Base-by-base conservation (phyloP, 2,329 filamentous ascomycete species). In the Arthrobotrys sphaeroides region DNA sequence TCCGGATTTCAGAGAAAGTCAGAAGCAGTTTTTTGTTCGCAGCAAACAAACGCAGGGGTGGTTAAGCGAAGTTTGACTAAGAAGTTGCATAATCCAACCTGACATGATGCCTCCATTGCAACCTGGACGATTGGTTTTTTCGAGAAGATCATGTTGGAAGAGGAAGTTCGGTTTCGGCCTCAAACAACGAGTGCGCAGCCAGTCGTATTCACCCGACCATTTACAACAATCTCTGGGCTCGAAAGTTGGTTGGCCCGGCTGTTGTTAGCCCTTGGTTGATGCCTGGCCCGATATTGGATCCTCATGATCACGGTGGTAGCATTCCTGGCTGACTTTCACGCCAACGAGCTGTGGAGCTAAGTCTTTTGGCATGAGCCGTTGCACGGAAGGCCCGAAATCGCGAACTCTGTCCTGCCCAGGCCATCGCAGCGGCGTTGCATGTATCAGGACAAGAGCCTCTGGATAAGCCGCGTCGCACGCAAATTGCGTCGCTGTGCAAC, bases 291-390 rank as follows among this genome's bases (percentile, higher is more conserved):
- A n/a, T n/a, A n/a, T n/a, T n/a, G n/a, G n/a, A n/a, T n/a, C n/a
- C n/a, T n/a, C n/a, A n/a, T n/a, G n/a, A n/a, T n/a, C n/a, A n/a
- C n/a, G n/a, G 45, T 49, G 24, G 45, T 16, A 31, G 10, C 45
- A 49, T 49, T 20, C 22, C 22, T 24, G n/a, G 45, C 45, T 49
- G 45, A 49, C 45, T n/a, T 49, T 20, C 45, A 49, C 45, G 45
- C 45, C 7, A 33, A 6, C 31, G 31, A 49, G 12, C 22, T 49
- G 10, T 22, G 12, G 26, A 49, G 45, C 22, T n/a, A n/a, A n/a
- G n/a, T n/a, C n/a, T n/a, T n/a, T n/a, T n/a, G n/a, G n/a, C n/a
- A n/a, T n/a, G n/a, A n/a, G n/a, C n/a, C n/a, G n/a, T n/a, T n/a
- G n/a, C n/a, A n/a, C n/a, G n/a, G n/a, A n/a, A n/a, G n/a, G n/a